Conservation (phyloP, 768 basidiomycete species). For the Strobilomyces echinocephalus region DNA sequence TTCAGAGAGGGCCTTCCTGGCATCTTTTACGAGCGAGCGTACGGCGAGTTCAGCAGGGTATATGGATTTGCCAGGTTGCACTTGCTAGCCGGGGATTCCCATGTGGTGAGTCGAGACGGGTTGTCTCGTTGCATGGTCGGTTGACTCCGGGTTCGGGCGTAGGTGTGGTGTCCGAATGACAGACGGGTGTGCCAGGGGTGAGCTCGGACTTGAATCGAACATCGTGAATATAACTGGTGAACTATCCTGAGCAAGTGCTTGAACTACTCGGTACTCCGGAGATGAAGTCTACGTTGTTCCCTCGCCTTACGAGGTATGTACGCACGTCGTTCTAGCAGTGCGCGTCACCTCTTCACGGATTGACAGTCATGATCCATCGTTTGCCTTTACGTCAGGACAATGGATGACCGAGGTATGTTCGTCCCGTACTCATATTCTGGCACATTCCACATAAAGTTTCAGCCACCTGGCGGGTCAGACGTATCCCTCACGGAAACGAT, state of each 20-base stretch:
- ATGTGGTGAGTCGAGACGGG: conserved; percentile 48
- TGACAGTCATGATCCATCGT: conserved; percentile 53
- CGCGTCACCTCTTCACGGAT: not conserved
- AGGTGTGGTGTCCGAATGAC: conserved; percentile 80
- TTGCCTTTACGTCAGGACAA: conserved; percentile 70
- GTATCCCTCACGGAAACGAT: conserved; percentile 69
- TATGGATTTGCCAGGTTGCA: conserved; percentile 64
- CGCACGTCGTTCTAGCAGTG: not conserved
- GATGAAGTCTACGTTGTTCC: conserved; percentile 54
- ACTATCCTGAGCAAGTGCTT: conserved; percentile 38
- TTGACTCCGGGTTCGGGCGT: not conserved
- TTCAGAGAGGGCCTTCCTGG: conserved; percentile 65
- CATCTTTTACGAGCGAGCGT: conserved; percentile 64
- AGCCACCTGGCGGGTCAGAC: conserved; percentile 73
- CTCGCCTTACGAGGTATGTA: conserved; percentile 64
- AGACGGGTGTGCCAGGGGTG: conserved; percentile 66
- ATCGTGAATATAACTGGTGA: not conserved
- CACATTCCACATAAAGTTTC: not conserved
- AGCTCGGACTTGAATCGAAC: conserved; percentile 2
- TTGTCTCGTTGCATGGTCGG: not conserved
- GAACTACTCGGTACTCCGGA: conserved; percentile 58
- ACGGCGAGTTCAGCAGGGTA: conserved; percentile 54
- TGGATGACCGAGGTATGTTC: conserved; percentile 74
- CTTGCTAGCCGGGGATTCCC: conserved; percentile 58
- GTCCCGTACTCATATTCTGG: not conserved